These are phyloP conservation scores for Sporobolomyces roseus DNA, from an alignment of 768 basidiomycete genomes.

Conservation along the genomic window DNA sequence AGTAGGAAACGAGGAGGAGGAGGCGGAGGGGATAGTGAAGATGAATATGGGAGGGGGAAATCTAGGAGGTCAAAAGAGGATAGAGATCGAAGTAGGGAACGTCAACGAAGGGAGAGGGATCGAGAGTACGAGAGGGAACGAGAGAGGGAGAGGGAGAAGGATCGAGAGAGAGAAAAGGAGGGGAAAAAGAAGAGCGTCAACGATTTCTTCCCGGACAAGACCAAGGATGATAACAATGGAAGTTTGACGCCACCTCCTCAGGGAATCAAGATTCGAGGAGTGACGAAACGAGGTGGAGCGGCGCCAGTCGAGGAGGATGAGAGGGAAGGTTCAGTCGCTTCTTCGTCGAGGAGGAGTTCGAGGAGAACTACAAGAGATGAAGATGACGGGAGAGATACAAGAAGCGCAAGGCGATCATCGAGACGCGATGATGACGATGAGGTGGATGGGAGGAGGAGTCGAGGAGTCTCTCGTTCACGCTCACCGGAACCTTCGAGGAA, in stretches of 20 bases:
- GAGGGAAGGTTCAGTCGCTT: constrained; percentile 2
- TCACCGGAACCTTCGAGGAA: background rate
- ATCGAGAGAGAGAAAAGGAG: constrained; percentile 25
- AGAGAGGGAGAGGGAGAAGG: constrained; percentile 19
- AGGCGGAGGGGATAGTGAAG: constrained; percentile 15
- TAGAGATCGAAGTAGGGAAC: too few species aligned
- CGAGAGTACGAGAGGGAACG: constrained; percentile 6
- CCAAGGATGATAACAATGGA: background rate
- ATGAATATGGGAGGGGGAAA: constrained; percentile 10
- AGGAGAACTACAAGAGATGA: constrained; percentile 1
- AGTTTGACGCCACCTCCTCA: background rate
- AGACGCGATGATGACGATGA: constrained; percentile 20
- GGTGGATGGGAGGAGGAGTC: background rate
- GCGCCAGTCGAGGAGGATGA: background rate
- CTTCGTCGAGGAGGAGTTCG: constrained; percentile 18
- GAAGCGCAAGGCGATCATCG: background rate
- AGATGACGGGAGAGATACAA: too few species aligned
- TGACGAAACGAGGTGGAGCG: background rate
- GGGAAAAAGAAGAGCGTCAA: constrained; percentile 10
- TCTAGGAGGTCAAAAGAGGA: constrained; percentile 1
- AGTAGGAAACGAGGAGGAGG: constrained; percentile 6
- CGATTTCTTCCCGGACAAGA: constrained; percentile 32
- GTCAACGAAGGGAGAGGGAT: constrained; percentile 8
- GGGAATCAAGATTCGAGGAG: constrained; percentile 26
- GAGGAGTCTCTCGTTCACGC: constrained; percentile 4